Conservation (phyloP, 495 filamentous ascomycete species). For the Chaetomium cochliodes region DNA sequence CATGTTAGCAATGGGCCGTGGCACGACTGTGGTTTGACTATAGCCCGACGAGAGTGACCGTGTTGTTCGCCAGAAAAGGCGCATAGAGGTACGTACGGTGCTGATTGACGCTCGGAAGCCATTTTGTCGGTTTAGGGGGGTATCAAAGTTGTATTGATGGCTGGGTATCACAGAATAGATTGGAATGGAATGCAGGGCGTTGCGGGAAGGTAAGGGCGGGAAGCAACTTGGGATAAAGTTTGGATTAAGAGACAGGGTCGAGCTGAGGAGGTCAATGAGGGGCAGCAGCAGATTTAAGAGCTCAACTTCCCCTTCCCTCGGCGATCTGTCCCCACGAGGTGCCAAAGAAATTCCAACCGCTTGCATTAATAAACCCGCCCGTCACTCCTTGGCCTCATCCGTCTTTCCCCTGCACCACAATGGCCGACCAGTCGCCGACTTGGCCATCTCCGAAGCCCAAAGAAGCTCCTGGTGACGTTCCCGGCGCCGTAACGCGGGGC, state of each 20-base stretch:
- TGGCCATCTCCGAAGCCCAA: constrained; percentile 1
- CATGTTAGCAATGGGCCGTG: constrained; percentile 6
- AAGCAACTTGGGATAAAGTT: background rate
- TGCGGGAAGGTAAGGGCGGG: background rate
- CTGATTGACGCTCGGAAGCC: constrained; percentile 46
- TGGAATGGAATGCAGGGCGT: background rate
- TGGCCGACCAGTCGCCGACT: constrained; percentile 7
- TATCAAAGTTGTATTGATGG: constrained; percentile 9
- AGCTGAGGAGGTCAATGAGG: background rate
- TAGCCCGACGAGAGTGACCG: background rate
- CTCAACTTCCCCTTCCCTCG: background rate
- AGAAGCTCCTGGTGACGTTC: constrained; percentile 6
- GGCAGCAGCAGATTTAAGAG: constrained; percentile 18
- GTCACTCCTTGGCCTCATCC: background rate
- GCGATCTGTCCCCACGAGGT: background rate
- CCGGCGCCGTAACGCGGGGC: constrained; percentile 27
- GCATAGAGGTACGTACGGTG: constrained; percentile 47
- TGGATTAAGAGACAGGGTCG: background rate
- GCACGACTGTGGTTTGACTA: background rate
- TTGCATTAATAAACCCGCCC: constrained; percentile 22
- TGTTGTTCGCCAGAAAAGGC: background rate
- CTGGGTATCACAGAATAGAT: constrained; percentile 9
- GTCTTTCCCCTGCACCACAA: constrained; percentile 5
- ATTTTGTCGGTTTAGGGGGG: constrained; percentile 42
- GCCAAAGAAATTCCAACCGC: background rate